These are phyloP conservation scores for Pseudogymnoascus sp. DNA, from an alignment of 2,329 filamentous ascomycete genomes.

Conservation along the genomic window DNA sequence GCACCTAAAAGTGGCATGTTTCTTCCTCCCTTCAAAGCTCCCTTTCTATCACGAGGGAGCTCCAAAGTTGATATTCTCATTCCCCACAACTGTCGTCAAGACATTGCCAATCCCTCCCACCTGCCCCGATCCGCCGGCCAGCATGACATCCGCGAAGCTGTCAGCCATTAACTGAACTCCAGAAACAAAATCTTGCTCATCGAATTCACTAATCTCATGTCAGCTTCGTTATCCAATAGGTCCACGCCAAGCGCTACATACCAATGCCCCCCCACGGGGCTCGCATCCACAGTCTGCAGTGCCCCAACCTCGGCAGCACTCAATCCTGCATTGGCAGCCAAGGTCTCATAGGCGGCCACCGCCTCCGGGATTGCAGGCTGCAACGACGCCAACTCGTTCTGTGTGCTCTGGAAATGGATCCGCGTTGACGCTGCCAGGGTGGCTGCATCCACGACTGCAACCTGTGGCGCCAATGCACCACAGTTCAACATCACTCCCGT, in stretches of 20 bases:
- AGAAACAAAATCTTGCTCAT: conserved; percentile 44
- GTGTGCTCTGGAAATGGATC: conserved; percentile 50
- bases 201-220: conserved; percentile 38
- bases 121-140: conserved; percentile 39
- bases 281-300: conserved; percentile 49
- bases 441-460: conserved; percentile 37
- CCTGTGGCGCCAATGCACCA: conserved; percentile 45
- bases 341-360: conserved; percentile 42
- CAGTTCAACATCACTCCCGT: conserved; percentile 48
- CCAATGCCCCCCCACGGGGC: conserved; percentile 46
- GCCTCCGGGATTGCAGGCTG: conserved; percentile 43
- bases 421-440: conserved; percentile 38
- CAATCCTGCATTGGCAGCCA: conserved; percentile 38
- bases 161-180: conserved; percentile 49
- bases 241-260: background rate
- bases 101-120: conserved; percentile 44
- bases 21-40: background rate
- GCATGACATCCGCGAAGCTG: conserved; percentile 45
- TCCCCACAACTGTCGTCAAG: conserved; percentile 29
- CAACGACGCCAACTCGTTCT: conserved; percentile 40
- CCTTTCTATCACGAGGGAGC: background rate
- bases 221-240: background rate
- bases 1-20: background rate
- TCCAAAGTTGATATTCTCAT: conserved; percentile 17
- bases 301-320: conserved; percentile 37